Evolutionary conservation across 768 basidiomycete species (phyloP).

Genomic region (Cyclocybe aegerita): DNA sequence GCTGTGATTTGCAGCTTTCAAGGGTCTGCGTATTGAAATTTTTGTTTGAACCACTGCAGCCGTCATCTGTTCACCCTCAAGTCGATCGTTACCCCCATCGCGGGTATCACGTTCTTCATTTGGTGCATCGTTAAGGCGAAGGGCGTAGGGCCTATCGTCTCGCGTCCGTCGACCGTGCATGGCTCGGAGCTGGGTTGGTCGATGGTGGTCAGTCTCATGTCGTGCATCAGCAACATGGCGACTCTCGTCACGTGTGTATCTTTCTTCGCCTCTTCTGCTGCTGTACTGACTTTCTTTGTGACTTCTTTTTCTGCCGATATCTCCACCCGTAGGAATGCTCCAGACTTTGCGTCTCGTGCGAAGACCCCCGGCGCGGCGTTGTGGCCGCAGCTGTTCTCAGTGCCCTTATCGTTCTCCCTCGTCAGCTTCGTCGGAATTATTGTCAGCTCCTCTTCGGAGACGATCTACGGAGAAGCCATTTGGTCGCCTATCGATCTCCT

Average conservation of each 20-base stretch:
- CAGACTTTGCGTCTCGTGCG: constrained; percentile 73
- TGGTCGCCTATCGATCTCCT: constrained; percentile 80
- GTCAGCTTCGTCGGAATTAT: constrained; percentile 82
- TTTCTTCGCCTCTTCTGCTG: not conserved
- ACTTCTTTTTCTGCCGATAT: constrained; percentile 10
- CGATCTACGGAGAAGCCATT: constrained; percentile 74
- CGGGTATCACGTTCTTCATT: constrained; percentile 70
- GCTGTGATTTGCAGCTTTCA: constrained; percentile 5
- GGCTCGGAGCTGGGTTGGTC: constrained; percentile 75
- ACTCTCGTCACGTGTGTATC: constrained; percentile 62
- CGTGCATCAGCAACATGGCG: constrained; percentile 78
- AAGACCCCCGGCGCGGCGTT: constrained; percentile 56
- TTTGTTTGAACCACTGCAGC: constrained; percentile 28
- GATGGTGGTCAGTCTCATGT: constrained; percentile 72
- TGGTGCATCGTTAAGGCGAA: constrained; percentile 79
- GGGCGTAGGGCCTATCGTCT: constrained; percentile 75
- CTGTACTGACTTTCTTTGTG: constrained; percentile 1
- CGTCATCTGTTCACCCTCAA: constrained; percentile 82
- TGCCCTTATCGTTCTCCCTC: constrained; percentile 71
- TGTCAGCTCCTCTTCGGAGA: constrained; percentile 73
- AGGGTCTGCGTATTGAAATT: constrained; percentile 11
- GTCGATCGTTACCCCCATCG: constrained; percentile 68
- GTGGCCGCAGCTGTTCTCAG: constrained; percentile 65
- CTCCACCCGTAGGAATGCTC: constrained; percentile 53
- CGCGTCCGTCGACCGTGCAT: constrained; percentile 58